Percentiles rank a stretch among this genome's conserved stretches.
These are phyloP conservation scores for Torulaspora delbrueckii DNA, from an alignment of 805 yeast species.

Conservation along the genomic window DNA sequence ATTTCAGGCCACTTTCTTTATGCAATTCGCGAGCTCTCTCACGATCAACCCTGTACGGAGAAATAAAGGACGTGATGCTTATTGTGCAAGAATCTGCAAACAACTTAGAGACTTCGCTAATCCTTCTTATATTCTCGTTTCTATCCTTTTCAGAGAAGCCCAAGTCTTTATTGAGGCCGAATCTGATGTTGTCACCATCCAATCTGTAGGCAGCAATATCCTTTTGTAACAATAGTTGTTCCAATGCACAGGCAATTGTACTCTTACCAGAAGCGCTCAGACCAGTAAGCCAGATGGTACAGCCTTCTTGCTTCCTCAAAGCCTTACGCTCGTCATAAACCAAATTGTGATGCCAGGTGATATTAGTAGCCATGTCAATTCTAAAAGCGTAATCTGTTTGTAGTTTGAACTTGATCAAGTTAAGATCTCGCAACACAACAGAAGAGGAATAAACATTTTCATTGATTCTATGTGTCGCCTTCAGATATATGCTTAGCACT, in stretches of 20 bases:
- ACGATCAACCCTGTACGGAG: constrained; percentile 85
- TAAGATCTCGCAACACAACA: neutral
- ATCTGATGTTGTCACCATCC: constrained; percentile 92
- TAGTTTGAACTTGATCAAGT: neutral
- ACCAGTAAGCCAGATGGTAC: constrained; percentile 94
- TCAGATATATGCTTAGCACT: neutral
- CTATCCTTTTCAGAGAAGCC: constrained; percentile 91
- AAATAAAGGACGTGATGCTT: constrained; percentile 85
- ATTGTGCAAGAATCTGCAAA: constrained; percentile 91
- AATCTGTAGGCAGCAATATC: constrained; percentile 76
- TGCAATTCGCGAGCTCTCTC: constrained; percentile 82
- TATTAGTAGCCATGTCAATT: constrained; percentile 76
- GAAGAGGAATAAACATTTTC: too few species aligned
- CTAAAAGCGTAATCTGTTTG: neutral
- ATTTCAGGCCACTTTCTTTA: constrained; percentile 66
- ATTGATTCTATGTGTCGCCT: neutral
- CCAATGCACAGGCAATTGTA: constrained; percentile 92
- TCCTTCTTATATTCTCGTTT: constrained; percentile 91
- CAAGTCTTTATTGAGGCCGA: constrained; percentile 90
- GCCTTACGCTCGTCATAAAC: constrained; percentile 74
- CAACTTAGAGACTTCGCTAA: constrained; percentile 87
- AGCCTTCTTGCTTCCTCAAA: constrained; percentile 75
- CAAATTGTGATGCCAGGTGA: constrained; percentile 92
- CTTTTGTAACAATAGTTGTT: constrained; percentile 67
- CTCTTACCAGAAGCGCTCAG: constrained; percentile 92